phyloP scores from a whole-genome alignment of 2,329 filamentous ascomycete genomes.

The Penicillium concentricum region DNA sequence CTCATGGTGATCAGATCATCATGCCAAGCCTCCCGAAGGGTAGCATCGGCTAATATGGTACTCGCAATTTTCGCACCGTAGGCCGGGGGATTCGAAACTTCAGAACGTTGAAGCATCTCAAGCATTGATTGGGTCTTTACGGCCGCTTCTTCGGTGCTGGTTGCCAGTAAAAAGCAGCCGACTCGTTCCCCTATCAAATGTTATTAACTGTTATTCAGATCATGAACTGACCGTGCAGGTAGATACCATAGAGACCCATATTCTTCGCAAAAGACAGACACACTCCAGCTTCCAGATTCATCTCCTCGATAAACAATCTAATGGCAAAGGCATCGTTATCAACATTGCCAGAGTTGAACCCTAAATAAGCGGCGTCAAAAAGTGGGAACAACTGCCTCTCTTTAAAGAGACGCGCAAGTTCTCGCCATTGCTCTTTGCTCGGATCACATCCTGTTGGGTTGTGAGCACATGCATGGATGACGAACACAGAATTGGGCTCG shows the following conservation, averaged over 20 bases:
- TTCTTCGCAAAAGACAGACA: constrained; percentile 61
- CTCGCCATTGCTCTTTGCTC: constrained; percentile 84
- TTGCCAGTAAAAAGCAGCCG: constrained; percentile 16
- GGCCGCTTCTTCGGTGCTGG: constrained; percentile 9
- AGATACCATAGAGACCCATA: constrained; percentile 32
- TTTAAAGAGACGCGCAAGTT: constrained; percentile 73
- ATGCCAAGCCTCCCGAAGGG: constrained; percentile 82
- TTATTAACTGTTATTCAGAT: neutral
- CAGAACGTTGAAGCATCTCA: constrained; percentile 66
- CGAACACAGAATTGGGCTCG: constrained; percentile 14
- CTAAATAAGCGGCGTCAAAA: constrained; percentile 31
- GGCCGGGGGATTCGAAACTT: constrained; percentile 91
- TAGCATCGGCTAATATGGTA: constrained; percentile 72
- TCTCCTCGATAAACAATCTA: constrained; percentile 49
- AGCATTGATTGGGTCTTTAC: constrained; percentile 19
- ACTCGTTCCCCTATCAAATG: constrained; percentile 18
- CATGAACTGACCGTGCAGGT: neutral
- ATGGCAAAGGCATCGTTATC: constrained; percentile 30
- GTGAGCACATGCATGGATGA: constrained; percentile 86
- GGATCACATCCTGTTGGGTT: constrained; percentile 96
- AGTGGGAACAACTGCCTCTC: constrained; percentile 84
- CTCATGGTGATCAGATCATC: constrained; percentile 87
- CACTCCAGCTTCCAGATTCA: constrained; percentile 67
- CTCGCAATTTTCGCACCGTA: constrained; percentile 86
- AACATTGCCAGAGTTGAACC: constrained; percentile 28